Percentiles rank a stretch among this genome's conserved stretches.
Evolutionary conservation across 345 rosid genomes (phyloP).

Genomic region (Camelina neglecta): DNA sequence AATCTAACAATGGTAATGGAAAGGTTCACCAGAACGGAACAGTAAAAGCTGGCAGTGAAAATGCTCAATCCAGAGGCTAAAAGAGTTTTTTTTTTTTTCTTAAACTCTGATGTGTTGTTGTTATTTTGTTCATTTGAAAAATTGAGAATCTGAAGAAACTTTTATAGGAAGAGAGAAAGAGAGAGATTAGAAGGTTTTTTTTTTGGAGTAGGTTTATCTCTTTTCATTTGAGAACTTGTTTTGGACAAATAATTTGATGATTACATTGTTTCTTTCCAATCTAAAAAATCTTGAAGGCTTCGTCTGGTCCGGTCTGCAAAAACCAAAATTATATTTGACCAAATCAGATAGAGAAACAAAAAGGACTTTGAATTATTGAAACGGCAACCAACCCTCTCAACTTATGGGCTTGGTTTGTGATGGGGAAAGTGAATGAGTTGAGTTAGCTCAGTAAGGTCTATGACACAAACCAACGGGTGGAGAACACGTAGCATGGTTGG

Average conservation of each 20-base stretch:
- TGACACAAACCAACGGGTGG: not conserved
- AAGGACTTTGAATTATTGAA: no score
- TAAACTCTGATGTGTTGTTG: constrained; percentile 11
- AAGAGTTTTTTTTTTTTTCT: not conserved
- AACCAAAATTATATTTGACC: not conserved
- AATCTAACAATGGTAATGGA: constrained; percentile 38
- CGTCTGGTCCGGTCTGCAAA: not conserved
- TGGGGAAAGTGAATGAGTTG: not conserved
- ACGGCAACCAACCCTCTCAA: not conserved
- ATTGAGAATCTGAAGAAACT: constrained; percentile 15
- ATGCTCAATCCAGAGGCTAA: constrained; percentile 24
- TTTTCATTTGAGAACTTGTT: constrained; percentile 19
- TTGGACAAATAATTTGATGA: constrained; percentile 13
- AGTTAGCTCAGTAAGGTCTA: not conserved
- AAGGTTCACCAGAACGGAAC: constrained; percentile 47
- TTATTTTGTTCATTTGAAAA: constrained; percentile 26
- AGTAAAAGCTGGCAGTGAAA: constrained; percentile 32
- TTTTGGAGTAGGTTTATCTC: constrained; percentile 7
- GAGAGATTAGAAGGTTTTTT: constrained; percentile 11
- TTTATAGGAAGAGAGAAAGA: constrained; percentile 25
- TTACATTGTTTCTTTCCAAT: not conserved
- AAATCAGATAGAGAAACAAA: no score
- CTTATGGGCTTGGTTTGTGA: constrained; percentile 12
- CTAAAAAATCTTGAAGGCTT: not conserved
- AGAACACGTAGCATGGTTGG: constrained; percentile 24